Evolutionary conservation across 768 basidiomycete genomes (phyloP), one percentile per base, ranked within the genome.

Genomic region (Asterophora parasitica): DNA sequence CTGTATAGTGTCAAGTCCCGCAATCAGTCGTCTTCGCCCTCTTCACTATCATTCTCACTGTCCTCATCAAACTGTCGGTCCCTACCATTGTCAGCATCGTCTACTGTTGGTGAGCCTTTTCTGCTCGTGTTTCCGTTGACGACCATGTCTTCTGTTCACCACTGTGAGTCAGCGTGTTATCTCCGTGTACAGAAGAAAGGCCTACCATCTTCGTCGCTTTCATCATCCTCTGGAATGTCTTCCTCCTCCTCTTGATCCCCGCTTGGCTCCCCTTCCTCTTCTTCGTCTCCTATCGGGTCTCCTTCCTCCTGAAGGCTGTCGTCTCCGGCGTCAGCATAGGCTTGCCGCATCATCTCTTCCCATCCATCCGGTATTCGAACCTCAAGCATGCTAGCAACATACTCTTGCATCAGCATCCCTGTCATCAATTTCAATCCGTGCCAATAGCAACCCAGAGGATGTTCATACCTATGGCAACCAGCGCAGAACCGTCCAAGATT

Each of bases 331-430:
- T 48, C 53, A 44, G 37, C 17, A 46, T 57, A 50, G 42, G 54
- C 48, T 32, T 56, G 46, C 34, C 16, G 41, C 38, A 64, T 51
- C 39, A 61, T 71, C 17, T 69, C 66, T 54, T 76, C 71, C 79
- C 79, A 81, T 1, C 62, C 70, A 0, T 69, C 67, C 1, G 77
- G 76, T 15, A 73, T 61, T 16, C 58, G 53, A 9, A 72, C 61
- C 41, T 64, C 58, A 20, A 83, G 55, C 27, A 72, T 56, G 2
- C 62, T 65, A 7, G 68, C 73, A 13, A 87, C 70, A 52, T 83
- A 75, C 53, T 86, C 83, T 52, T 88, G 85, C 12, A 88, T 62
- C 16, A 88, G 61, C 67, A 88, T 80, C 1, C 85, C 86, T 54
- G 20, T 19, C 16, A 37, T 11, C 27, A 2, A 47, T 28, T 45